Base-by-base conservation (phyloP, 768 basidiomycete species). In the Cyclocybe aegerita region DNA sequence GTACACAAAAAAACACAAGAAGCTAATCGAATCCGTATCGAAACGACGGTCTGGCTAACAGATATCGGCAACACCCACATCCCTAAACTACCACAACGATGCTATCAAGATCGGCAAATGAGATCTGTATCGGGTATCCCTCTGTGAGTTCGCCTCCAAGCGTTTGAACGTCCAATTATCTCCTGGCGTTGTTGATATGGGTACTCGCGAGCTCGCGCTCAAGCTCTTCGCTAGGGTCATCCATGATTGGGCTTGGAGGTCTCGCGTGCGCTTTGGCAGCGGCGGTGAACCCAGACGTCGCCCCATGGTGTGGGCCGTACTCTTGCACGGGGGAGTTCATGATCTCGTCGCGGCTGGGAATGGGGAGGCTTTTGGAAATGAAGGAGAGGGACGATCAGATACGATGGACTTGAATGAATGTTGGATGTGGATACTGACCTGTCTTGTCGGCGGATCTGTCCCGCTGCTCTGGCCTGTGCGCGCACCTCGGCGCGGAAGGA, bases 401-500 rank as follows among this genome's bases (percentile, higher is more conserved):
- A 32, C 32, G 35, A 39, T 55, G 2, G 48, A 49, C 10, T 47
- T 54, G 8, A 33, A 29, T 34, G 40, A n/a, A n/a, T 2, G 15
- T 17, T 17, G 44, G 38, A 35, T 23, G 23, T 2, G 23, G 2
- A 46, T 43, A 63, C 70, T 36, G 49, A 88, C 89, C 84, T 90
- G 54, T 90, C 89, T 65, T 90, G 87, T 45, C 85, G 75, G 44
- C 86, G 84, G 40, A 88, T 80, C 64, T 89, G 88, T 4, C 83
- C 83, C 8, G 82, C 73, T 1, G 81, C 82, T 34, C 88, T 75
- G 9, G 88, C 83, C 60, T 94, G 92, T n/a, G 80, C 77, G 48
- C 96, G 82, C 7, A 98, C 95, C 65, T 94, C 86, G 7, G 87
- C 80, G 34, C 97, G 84, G 83, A 99, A 98, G 9, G 78, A 65